Evolutionary conservation across 208 protist species (phyloP), one percentile per base, ranked within the genome.

Genomic region (Trypanosoma congolense): DNA sequence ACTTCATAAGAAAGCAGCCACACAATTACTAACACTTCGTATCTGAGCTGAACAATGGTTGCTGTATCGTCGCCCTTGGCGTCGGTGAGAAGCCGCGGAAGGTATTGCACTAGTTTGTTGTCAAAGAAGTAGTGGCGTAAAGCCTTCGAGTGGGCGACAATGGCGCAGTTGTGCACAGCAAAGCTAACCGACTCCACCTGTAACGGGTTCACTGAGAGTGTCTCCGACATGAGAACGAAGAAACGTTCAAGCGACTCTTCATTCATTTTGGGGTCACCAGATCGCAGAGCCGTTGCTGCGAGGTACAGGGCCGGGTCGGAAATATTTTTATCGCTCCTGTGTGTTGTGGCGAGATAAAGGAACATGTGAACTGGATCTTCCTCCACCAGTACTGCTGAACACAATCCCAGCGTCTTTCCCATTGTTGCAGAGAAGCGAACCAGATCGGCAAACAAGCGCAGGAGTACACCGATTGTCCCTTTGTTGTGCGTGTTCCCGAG

Each of bases 1-100:
- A 87, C 87, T 61, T 95, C 88, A 41, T 87, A 95, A 9, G 83
- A 91, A 9, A 91, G 68, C 19, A 95, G 59, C 86, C 88, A 93
- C 21, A 70, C 54, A 29, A 91, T 30, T n/a, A 87, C 57, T 10
- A 95, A 72, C 0, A 78, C 80, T 45, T 90, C 78, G 61, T 95
- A 95, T 49, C 90, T 83, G 59, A 82, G 56, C 66, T 95, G 88
- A 28, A 90, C 75, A 51, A 91, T 83, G 41, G 76, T 83, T 2
- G 83, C 82, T 12, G 81, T 71, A 69, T 95, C 82, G 40, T 45
- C 84, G 16, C 78, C 79, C 0, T 87, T 80, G 47, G 85, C 85
- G 54, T 92, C 76, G 40, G 77, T 92, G 14, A 95, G 77, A 24
- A 92, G 78, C 24, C 72, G 81, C 4, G 83, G 85, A n/a, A 95